Evolutionary conservation across 306 rosid species (phyloP).

Genomic region (Castanospermum australe): DNA sequence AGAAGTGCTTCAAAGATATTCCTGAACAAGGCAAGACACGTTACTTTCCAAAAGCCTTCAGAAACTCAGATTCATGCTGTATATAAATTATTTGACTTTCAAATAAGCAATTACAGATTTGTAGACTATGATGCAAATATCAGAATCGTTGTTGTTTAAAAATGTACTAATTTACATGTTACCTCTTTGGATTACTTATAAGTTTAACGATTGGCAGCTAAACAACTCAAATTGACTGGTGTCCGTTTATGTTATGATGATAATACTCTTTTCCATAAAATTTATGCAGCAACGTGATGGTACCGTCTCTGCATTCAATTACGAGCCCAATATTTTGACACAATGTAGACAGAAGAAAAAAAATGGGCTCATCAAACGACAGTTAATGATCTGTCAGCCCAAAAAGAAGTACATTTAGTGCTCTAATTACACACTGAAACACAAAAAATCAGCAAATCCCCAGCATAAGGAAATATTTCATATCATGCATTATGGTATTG

Average conservation of each 20-base stretch:
- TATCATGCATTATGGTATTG: neutral
- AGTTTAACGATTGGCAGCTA: neutral
- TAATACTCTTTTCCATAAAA: constrained; percentile 4
- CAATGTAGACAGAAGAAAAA: neutral
- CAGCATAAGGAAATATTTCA: neutral
- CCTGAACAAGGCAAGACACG: neutral
- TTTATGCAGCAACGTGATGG: neutral
- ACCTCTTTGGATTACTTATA: neutral
- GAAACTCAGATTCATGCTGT: neutral
- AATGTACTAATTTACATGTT: neutral
- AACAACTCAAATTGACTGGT: neutral
- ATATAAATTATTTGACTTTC: neutral
- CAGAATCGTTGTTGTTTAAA: neutral
- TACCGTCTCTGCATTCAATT: neutral
- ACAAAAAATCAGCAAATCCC: neutral
- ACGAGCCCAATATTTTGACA: constrained; percentile 19
- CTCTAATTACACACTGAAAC: neutral
- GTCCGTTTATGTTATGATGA: neutral
- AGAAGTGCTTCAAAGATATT: neutral
- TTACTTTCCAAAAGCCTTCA: neutral
- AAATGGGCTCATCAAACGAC: constrained; percentile 29
- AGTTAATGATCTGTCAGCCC: constrained; percentile 1
- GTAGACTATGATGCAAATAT: neutral
- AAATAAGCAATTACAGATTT: neutral
- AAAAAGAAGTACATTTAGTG: neutral